phyloP scores from a whole-genome alignment of 176 grass and related monocot species.

The Zizania latifolia region DNA sequence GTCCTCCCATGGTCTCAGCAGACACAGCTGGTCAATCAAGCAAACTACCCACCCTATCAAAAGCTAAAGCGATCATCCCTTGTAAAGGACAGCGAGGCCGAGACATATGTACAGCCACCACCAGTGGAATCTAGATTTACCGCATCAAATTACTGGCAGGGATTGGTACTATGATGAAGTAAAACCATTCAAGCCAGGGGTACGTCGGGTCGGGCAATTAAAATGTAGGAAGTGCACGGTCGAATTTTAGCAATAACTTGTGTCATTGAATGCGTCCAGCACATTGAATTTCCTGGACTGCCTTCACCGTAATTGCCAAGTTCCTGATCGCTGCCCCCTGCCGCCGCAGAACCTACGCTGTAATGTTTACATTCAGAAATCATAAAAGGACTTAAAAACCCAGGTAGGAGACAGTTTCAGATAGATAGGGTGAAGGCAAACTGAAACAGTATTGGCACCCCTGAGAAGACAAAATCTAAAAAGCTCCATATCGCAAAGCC shows the following conservation, averaged over 20 bases:
- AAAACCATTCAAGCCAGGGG: neutral
- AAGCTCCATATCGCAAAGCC: neutral
- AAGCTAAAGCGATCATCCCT: neutral
- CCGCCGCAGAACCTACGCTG: neutral
- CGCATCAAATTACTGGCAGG: neutral
- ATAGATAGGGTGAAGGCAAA: neutral
- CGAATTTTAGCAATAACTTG: neutral
- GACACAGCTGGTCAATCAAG: neutral
- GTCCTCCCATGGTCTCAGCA: neutral
- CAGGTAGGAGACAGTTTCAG: neutral
- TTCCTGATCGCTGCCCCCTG: conserved; percentile 25
- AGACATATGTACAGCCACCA: neutral
- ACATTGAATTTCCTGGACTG: conserved; percentile 30
- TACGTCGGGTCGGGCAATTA: conserved; percentile 20
- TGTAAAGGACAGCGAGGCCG: neutral
- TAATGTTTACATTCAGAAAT: neutral
- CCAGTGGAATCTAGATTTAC: neutral
- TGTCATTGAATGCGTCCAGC: conserved; percentile 33
- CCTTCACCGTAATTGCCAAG: conserved; percentile 33
- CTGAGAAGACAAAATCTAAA: neutral
- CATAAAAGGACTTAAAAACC: conserved; percentile 1
- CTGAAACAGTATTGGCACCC: neutral
- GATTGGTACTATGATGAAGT: neutral
- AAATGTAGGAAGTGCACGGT: neutral
- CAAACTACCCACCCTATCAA: neutral